A percentile compares a stretch with the other conserved stretches of the same genome.
These are phyloP conservation scores for Biscogniauxia marginata DNA, from an alignment of 2,329 filamentous ascomycete genomes.

Conservation along the genomic window DNA sequence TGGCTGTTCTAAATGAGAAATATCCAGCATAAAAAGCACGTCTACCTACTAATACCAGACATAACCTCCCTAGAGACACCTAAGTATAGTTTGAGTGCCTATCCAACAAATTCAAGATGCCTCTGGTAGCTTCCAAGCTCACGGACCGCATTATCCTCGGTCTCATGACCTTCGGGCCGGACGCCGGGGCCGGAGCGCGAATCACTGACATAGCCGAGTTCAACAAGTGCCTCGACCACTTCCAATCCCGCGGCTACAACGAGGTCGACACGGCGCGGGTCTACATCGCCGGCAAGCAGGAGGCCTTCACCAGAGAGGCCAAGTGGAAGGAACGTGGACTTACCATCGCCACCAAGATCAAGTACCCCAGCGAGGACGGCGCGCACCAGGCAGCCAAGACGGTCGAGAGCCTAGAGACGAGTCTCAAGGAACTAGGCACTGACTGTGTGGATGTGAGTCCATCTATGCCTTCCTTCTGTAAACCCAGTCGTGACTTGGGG, in stretches of 20 bases:
- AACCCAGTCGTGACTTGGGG: slow-evolving; percentile 1
- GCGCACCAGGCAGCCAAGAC: slow-evolving; percentile 64
- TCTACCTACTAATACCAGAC: too few relatives aligned
- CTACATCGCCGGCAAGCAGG: slow-evolving; percentile 72
- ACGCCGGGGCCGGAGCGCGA: slow-evolving; percentile 60
- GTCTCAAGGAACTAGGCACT: slow-evolving; percentile 69
- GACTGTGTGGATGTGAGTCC: slow-evolving; percentile 65
- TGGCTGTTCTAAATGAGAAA: too few relatives aligned
- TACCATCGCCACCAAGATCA: slow-evolving; percentile 72
- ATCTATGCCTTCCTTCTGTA: background rate
- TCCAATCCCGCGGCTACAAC: slow-evolving; percentile 77
- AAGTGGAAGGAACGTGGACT: slow-evolving; percentile 78
- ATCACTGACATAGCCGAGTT: slow-evolving; percentile 68
- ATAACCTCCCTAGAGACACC: too few relatives aligned
- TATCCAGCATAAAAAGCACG: too few relatives aligned
- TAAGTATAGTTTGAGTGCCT: background rate
- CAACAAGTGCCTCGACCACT: slow-evolving; percentile 69
- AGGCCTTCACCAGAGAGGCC: slow-evolving; percentile 73
- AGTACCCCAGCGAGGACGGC: slow-evolving; percentile 60
- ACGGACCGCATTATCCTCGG: slow-evolving; percentile 76
- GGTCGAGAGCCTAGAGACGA: slow-evolving; percentile 63
- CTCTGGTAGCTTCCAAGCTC: slow-evolving; percentile 41
- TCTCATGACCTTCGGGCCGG: slow-evolving; percentile 80
- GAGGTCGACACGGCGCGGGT: slow-evolving; percentile 81
- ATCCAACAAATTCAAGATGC: slow-evolving; percentile 37